A percentile compares a stretch with the other conserved stretches of the same genome.
Conservation (phyloP, 805 yeast species). For the Phaffomyces opuntiae region DNA sequence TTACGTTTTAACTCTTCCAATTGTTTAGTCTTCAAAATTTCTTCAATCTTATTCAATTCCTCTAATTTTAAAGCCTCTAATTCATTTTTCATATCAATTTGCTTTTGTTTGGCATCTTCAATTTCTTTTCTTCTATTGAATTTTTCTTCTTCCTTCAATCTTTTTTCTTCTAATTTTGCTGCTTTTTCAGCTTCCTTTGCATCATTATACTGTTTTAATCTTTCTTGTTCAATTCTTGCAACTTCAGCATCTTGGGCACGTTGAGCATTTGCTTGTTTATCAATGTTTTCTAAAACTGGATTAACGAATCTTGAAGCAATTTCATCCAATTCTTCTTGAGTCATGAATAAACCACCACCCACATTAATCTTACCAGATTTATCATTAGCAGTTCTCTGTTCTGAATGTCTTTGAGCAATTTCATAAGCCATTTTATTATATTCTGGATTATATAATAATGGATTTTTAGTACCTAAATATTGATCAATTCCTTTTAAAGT, state of each 20-base stretch:
- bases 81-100: conserved; percentile 24
- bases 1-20: conserved; percentile 21
- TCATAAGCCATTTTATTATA: conserved; percentile 69
- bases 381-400: conserved; percentile 39
- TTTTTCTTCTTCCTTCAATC: conserved; percentile 30
- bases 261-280: conserved; percentile 61
- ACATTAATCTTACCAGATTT: conserved; percentile 50
- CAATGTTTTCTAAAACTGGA: conserved; percentile 76
- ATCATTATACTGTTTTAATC: conserved; percentile 32
- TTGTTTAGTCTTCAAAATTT: conserved; percentile 30
- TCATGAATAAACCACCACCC: conserved; percentile 84
- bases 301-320: conserved; percentile 75
- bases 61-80: conserved; percentile 27
- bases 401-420: conserved; percentile 63
- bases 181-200: conserved; percentile 33
- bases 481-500: conserved; percentile 34
- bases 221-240: conserved; percentile 29
- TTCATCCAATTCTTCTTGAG: conserved; percentile 66
- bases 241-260: conserved; percentile 47
- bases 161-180: conserved; percentile 33
- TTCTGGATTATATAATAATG: conserved; percentile 37
- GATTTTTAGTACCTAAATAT: conserved; percentile 32
- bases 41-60: conserved; percentile 27
- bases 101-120: conserved; percentile 26
- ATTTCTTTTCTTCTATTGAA: conserved; percentile 27